phyloP scores from a whole-genome alignment of 106 monocot genomes.

The Triglochin maritima region DNA sequence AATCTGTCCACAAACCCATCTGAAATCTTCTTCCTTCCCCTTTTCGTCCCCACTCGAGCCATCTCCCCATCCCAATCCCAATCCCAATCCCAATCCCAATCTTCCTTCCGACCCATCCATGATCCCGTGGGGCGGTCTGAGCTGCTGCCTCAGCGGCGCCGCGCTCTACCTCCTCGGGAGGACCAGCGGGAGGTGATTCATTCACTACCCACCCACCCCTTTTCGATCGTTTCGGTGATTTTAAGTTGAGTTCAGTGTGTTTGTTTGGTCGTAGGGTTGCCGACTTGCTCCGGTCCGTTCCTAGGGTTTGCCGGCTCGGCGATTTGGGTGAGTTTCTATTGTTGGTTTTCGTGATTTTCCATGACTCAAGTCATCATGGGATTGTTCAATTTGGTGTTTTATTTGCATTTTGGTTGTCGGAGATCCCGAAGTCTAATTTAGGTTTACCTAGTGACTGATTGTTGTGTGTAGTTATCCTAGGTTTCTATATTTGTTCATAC shows the following conservation, averaged over 20 bases:
- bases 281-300: slow-evolving; percentile 57
- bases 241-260: background rate
- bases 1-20: no score
- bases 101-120: slow-evolving; percentile 5
- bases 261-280: slow-evolving; percentile 47
- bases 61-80: no score
- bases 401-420: background rate
- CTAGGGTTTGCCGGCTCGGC: slow-evolving; percentile 61
- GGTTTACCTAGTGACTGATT: background rate
- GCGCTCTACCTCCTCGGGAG: slow-evolving; percentile 83
- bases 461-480: background rate
- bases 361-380: background rate
- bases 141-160: slow-evolving; percentile 79
- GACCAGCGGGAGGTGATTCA: slow-evolving; percentile 57
- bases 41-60: no score
- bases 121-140: slow-evolving; percentile 86
- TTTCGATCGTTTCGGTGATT: background rate
- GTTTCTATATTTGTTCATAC: background rate
- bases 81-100: no score
- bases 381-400: background rate
- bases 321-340: slow-evolving; percentile 57
- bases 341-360: background rate
- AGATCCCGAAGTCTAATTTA: background rate
- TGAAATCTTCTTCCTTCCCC: no score
- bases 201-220: background rate